These are phyloP conservation scores for Ophiostoma ulmi DNA, from an alignment of 2,329 filamentous ascomycete species.

Conservation along the genomic window DNA sequence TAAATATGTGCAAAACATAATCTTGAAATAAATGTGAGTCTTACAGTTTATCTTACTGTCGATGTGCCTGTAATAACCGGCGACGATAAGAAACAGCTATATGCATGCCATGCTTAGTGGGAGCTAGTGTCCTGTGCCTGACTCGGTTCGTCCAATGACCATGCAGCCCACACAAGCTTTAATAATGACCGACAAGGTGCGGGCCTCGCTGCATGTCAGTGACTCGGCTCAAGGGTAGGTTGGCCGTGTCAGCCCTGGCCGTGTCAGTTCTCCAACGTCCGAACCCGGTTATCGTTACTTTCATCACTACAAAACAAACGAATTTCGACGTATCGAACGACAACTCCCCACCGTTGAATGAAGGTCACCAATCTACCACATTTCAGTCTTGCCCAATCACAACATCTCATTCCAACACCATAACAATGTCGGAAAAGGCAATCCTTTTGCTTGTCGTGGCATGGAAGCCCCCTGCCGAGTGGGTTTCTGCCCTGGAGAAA, in stretches of 20 bases:
- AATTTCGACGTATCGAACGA: background rate
- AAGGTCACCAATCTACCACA: background rate
- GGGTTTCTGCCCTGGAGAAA: background rate
- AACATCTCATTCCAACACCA: background rate
- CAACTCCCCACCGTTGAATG: background rate
- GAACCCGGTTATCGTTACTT: background rate
- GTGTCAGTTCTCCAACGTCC: background rate
- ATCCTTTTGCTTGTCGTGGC: background rate
- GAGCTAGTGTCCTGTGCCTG: background rate
- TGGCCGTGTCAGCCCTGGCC: background rate
- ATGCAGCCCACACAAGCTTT: background rate
- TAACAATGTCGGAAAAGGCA: background rate
- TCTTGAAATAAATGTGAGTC: too few relatives aligned
- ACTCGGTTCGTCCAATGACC: background rate
- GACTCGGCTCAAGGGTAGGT: constrained; percentile 1
- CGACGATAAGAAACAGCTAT: background rate
- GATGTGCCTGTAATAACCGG: background rate
- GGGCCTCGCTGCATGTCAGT: background rate
- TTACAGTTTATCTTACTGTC: background rate
- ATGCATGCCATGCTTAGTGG: background rate
- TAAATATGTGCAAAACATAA: too few relatives aligned
- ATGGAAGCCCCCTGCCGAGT: background rate
- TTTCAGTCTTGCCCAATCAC: background rate
- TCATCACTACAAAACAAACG: background rate
- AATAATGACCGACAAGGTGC: background rate